A percentile compares a stretch with the other conserved stretches of the same genome.
phyloP scores from a whole-genome alignment of 1,284 basidiomycete species.

The Ustilago lituana region DNA sequence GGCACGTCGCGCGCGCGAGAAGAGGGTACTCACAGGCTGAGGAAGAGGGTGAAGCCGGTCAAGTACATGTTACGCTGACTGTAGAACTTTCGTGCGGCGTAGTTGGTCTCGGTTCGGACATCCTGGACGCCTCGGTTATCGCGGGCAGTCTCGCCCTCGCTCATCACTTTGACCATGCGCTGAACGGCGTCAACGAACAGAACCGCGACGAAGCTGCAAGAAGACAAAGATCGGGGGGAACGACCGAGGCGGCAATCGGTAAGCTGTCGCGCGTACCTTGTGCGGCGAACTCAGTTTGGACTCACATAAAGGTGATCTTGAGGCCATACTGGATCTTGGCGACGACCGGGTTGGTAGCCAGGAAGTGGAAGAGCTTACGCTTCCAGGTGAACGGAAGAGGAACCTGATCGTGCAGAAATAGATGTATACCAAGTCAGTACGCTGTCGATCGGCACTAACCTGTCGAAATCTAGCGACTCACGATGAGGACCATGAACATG shows the following conservation, averaged over 20 bases:
- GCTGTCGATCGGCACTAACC: too few relatives aligned
- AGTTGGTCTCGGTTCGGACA: constrained; percentile 81
- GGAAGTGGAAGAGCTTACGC: constrained; percentile 79
- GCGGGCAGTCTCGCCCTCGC: constrained; percentile 79
- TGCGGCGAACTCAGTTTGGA: not conserved
- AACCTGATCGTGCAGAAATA: constrained; percentile 53
- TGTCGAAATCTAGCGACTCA: constrained; percentile 12
- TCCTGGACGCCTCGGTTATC: constrained; percentile 74
- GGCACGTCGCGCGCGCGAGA: not conserved
- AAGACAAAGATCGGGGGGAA: not conserved
- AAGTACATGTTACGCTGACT: constrained; percentile 79
- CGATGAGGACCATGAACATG: constrained; percentile 65
- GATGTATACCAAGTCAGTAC: not conserved
- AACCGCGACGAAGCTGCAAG: constrained; percentile 80
- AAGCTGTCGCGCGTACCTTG: not conserved
- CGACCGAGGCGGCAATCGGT: not conserved
- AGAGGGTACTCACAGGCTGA: constrained; percentile 68
- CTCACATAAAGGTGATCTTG: constrained; percentile 95
- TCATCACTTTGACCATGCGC: constrained; percentile 86
- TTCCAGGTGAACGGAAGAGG: constrained; percentile 80
- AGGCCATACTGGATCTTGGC: constrained; percentile 73
- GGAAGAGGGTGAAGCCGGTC: constrained; percentile 82
- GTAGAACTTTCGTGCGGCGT: constrained; percentile 89
- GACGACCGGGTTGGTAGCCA: constrained; percentile 70
- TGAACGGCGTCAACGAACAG: constrained; percentile 87